Evolutionary conservation across 2,329 filamentous ascomycete species (phyloP), one percentile per base, ranked within the genome.

Genomic region (Fusarium domesticum): DNA sequence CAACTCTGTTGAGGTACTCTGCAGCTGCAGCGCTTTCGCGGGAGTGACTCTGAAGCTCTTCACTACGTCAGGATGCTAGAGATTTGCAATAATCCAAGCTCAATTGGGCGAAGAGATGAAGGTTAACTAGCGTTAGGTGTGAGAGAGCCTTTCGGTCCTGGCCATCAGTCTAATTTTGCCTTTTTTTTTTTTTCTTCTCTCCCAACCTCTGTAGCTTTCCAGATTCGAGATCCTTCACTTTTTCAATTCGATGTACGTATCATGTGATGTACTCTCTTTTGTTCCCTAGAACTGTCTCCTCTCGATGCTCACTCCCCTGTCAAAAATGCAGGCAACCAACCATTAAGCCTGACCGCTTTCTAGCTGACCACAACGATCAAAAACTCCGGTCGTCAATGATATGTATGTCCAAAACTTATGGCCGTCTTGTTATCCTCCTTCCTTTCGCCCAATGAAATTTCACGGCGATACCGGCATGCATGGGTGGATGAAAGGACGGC

Each of bases 31-130:
- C 34, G 12, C 39, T 54, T 53, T 52, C 32, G 42, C 46, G 34
- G 44, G 34, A 45, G 33, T 53, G 32, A 53, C 45, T 36, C 44
- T 35, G 34, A 18, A 23, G n/a, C n/a, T n/a, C n/a, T n/a, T n/a
- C 43, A 43, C 51, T 55, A 60, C 57, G 57, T 60, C 57, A 59
- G 50, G 35, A 47, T 48, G 48, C 55, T 46, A 42, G 46, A 53
- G 50, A 53, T 54, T 56, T 42, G 45, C 48, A 58, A 60, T 60
- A 50, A 43, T 48, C 51, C 43, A 42, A 48, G 54, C 56, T 58
- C 52, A 50, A 60, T 60, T 60, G 57, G 50, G 23, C 23, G 4
- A 28, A 8, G 14, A 28, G 23, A 12, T 28, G 23, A 28, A 28
- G 23, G 7, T 3, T n/a, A n/a, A n/a, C n/a, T n/a, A n/a, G n/a